Conservation (phyloP, 169 alveolate genomes). For the Cryptosporidium xiaoi region DNA sequence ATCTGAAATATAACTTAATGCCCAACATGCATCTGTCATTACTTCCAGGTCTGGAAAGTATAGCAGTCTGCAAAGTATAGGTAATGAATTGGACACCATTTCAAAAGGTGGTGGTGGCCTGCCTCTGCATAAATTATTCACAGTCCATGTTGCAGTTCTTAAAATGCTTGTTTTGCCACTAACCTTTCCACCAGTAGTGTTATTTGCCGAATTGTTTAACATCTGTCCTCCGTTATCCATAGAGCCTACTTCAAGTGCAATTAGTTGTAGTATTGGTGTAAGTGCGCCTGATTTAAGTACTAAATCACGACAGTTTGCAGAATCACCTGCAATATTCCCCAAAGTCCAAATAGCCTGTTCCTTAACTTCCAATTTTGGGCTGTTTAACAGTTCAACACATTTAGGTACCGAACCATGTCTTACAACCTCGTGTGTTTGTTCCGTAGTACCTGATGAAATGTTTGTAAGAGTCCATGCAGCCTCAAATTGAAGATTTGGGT, state of each 20-base stretch:
- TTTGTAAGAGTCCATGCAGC: conserved; percentile 97
- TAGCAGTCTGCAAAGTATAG: conserved; percentile 87
- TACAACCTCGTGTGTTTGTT: conserved; percentile 85
- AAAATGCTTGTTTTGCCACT: conserved; percentile 90
- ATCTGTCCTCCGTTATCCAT: conserved; percentile 24
- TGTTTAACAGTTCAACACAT: conserved; percentile 85
- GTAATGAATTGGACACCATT: conserved; percentile 87
- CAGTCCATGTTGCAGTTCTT: conserved; percentile 96
- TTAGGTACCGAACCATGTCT: conserved; percentile 85
- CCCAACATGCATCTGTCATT: conserved; percentile 94
- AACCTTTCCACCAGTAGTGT: conserved; percentile 67
- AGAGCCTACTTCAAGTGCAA: conserved; percentile 59
- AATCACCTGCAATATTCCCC: conserved; percentile 98
- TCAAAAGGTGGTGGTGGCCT: conserved; percentile 91
- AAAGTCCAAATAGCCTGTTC: conserved; percentile 98
- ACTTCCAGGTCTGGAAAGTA: conserved; percentile 88
- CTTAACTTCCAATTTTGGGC: conserved; percentile 93
- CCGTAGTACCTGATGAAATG: conserved; percentile 95
- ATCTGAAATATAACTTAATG: conserved; percentile 92
- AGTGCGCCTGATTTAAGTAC: conserved; percentile 90
- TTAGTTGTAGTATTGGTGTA: conserved; percentile 84
- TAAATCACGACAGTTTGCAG: conserved; percentile 92
- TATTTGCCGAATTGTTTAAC: neutral
- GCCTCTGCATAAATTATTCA: conserved; percentile 94
- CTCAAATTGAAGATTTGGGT: conserved; percentile 96